Evolutionary conservation across 345 rosid species (phyloP).

Genomic region (Eucalyptus regnans): DNA sequence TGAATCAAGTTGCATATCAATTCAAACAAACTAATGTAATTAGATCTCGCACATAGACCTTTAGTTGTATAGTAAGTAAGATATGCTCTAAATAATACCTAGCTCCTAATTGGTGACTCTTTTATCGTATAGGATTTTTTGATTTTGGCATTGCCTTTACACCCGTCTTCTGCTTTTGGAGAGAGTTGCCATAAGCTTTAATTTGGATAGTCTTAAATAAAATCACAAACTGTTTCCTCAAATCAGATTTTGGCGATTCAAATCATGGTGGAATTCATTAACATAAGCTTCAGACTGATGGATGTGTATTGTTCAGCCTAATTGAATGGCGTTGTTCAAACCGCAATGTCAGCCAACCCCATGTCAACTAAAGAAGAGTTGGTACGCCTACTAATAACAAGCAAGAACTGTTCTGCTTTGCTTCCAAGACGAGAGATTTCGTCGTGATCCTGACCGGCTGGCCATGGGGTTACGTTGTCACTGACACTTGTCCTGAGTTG

Average conservation of each 20-base stretch:
- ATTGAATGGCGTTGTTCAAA: neutral
- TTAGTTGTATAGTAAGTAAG: too few relatives aligned
- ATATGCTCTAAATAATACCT: too few relatives aligned
- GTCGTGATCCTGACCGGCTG: neutral
- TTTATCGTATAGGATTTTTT: accelerated
- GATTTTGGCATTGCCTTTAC: neutral
- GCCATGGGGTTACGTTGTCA: neutral
- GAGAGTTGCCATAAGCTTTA: neutral
- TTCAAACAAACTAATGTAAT: too few relatives aligned
- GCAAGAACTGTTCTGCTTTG: neutral
- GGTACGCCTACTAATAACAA: neutral
- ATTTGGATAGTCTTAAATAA: neutral
- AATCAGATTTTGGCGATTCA: neutral
- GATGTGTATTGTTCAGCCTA: neutral
- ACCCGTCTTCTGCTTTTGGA: accelerated
- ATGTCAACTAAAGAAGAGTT: neutral
- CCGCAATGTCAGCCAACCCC: neutral
- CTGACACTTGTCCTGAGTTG: neutral
- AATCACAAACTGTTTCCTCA: neutral
- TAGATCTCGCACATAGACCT: too few relatives aligned
- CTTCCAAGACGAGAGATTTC: neutral
- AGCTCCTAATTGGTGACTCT: too few relatives aligned
- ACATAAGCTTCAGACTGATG: neutral
- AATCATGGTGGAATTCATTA: neutral
- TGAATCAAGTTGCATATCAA: too few relatives aligned